Conservation (phyloP, 2,329 filamentous ascomycete species). For the Didymella pinodella region DNA sequence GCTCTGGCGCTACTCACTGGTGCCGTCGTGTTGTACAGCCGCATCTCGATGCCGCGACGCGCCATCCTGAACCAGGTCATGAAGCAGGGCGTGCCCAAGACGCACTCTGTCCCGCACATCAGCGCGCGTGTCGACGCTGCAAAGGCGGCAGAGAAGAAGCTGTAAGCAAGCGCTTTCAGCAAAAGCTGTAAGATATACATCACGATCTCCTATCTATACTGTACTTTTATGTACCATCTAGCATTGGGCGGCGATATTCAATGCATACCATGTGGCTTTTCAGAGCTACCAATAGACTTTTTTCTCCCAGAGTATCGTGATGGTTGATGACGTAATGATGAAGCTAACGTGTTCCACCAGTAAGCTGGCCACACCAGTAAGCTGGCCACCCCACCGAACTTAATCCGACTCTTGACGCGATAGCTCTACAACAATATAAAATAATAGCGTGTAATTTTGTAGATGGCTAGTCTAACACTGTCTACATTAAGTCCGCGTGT, state of each 20-base stretch:
- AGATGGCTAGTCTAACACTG: no score
- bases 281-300: constrained; percentile 13
- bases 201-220: constrained; percentile 18
- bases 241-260: constrained; percentile 19
- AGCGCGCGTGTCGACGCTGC: constrained; percentile 31
- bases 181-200: background rate
- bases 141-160: constrained; percentile 26
- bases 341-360: no score
- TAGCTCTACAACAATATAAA: no score
- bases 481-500: no score
- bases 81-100: constrained; percentile 31
- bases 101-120: constrained; percentile 30
- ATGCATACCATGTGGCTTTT: constrained; percentile 14
- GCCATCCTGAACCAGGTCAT: constrained; percentile 43
- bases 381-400: no score
- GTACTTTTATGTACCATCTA: constrained; percentile 17
- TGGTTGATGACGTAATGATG: no score
- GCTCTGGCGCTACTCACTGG: constrained; percentile 85
- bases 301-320: no score
- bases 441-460: no score
- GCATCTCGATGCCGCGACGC: constrained; percentile 45
- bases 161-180: constrained; percentile 16
- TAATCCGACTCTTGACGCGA: no score
- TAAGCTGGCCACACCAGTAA: no score
- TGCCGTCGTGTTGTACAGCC: constrained; percentile 77